Evolutionary conservation across 108 stramenopile genomes (phyloP).

Genomic region (Nitzschia sp.): DNA sequence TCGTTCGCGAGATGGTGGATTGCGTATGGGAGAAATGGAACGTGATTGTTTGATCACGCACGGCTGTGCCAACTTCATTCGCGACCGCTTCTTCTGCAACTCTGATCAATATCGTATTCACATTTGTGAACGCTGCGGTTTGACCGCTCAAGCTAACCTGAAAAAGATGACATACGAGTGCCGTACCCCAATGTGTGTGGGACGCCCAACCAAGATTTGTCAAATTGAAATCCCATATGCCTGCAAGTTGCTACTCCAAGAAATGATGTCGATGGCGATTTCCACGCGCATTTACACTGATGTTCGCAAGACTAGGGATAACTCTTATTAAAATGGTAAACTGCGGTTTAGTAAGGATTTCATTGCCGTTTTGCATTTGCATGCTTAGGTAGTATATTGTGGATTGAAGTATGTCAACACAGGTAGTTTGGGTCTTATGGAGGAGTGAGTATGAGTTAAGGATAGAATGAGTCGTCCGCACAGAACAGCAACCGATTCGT

Average conservation of each 20-base stretch:
- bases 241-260: constrained; percentile 97
- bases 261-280: constrained; percentile 95
- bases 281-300: constrained; percentile 85
- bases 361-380: too few relatives aligned
- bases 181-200: constrained; percentile 80
- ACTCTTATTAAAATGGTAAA: constrained; percentile 24
- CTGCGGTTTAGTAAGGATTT: too few relatives aligned
- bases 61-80: constrained; percentile 97
- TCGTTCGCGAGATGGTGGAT: constrained; percentile 95
- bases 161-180: constrained; percentile 97
- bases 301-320: constrained; percentile 34
- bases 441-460: too few relatives aligned
- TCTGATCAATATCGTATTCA: constrained; percentile 97
- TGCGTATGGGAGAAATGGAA: constrained; percentile 99
- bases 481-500: too few relatives aligned
- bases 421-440: too few relatives aligned
- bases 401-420: too few relatives aligned
- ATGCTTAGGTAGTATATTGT: too few relatives aligned
- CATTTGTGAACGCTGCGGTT: constrained; percentile 95
- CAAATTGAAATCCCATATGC: constrained; percentile 98
- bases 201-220: constrained; percentile 78
- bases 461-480: too few relatives aligned
- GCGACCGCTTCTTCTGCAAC: constrained; percentile 97
- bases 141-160: constrained; percentile 94
- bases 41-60: constrained; percentile 99